Conservation (phyloP, 106 monocot species). For the Apostasia shenzhenica region DNA sequence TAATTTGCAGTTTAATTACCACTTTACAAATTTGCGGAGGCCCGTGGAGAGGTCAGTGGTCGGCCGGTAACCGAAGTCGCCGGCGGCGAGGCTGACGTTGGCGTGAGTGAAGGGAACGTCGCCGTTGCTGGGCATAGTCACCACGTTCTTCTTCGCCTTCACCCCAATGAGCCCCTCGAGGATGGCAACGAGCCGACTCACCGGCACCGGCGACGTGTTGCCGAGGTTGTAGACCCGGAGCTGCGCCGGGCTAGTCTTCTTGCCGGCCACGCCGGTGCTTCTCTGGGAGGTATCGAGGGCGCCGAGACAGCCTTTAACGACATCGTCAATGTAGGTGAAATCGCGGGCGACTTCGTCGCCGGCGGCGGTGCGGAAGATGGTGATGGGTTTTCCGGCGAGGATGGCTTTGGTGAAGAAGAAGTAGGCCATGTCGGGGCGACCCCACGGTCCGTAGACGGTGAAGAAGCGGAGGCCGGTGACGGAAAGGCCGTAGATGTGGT, state of each 20-base stretch:
- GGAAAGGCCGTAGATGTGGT: constrained; percentile 81
- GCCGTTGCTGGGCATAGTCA: constrained; percentile 58
- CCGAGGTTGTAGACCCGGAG: constrained; percentile 51
- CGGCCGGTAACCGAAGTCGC: constrained; percentile 54
- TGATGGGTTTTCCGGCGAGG: constrained; percentile 40
- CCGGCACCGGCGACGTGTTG: constrained; percentile 60
- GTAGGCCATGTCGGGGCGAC: constrained; percentile 70
- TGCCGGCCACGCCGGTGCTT: constrained; percentile 4
- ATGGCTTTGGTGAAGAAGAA: constrained; percentile 54
- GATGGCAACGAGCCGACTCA: constrained; percentile 38
- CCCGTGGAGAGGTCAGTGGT: constrained; percentile 56
- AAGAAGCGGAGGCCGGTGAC: constrained; percentile 70
- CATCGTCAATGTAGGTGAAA: constrained; percentile 14
- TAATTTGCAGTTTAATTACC: constrained; percentile 22
- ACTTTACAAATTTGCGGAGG: constrained; percentile 47
- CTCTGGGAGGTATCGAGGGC: constrained; percentile 13
- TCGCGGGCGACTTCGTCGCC: constrained; percentile 9
- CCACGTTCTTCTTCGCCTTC: constrained; percentile 55
- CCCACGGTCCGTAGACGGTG: constrained; percentile 70
- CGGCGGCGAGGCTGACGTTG: constrained; percentile 49
- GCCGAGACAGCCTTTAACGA: constrained; percentile 9
- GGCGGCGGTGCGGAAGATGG: constrained; percentile 6
- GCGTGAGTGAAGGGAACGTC: constrained; percentile 74
- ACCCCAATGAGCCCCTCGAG: constrained; percentile 40
- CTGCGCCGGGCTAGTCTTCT: constrained; percentile 50